Evolutionary conservation across 495 filamentous ascomycete species (phyloP), one percentile per base, ranked within the genome.

Genomic region (Elaphomyces granulatus): DNA sequence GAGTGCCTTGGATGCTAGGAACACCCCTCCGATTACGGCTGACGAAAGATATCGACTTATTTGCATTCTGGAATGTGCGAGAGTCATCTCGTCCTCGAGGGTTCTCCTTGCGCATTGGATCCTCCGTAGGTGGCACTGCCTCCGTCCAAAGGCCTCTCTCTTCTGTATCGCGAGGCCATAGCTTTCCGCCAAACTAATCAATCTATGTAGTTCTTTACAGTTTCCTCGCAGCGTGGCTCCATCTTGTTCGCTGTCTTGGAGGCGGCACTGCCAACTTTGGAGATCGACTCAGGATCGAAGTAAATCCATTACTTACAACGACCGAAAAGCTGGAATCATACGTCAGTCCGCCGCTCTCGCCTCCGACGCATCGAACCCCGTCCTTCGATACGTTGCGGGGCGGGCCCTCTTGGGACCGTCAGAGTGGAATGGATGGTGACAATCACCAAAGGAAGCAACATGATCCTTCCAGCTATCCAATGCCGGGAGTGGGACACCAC

Each of bases 381-480:
- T 47, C 59, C 50, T 53, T 63, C 48, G 55, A 64, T 58, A 49
- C 49, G 42, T 38, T 51, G 59, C 51, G 59, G 56, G 64, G 56
- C 53, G 56, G 52, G 43, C 60, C 58, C 54, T 48, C 47, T 49
- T 52, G 60, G 58, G 48, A 55, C 53, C 55, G 51, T 44, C 53
- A 64, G 45, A 55, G 62, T 67, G 75, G 65, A 37, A 84, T 86
- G 80, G 80, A 83, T 68, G 76, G 80, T 63, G 71, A 76, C 53
- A 61, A 63, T 51, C 68, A 67, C 45, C 72, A 68, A 56, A 69
- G 75, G 58, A 77, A 80, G 72, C 78, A 77, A 61, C 72, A 81
- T 70, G 79, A 81, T 51, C 64, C 71, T 56, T 66, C 73, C 43
- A 51, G 42, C 36, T 59, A 54, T 48, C 47, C 48, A 38, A 44